These are phyloP conservation scores for Hypoxylon trugodes DNA, from an alignment of 495 filamentous ascomycete genomes.

Conservation along the genomic window DNA sequence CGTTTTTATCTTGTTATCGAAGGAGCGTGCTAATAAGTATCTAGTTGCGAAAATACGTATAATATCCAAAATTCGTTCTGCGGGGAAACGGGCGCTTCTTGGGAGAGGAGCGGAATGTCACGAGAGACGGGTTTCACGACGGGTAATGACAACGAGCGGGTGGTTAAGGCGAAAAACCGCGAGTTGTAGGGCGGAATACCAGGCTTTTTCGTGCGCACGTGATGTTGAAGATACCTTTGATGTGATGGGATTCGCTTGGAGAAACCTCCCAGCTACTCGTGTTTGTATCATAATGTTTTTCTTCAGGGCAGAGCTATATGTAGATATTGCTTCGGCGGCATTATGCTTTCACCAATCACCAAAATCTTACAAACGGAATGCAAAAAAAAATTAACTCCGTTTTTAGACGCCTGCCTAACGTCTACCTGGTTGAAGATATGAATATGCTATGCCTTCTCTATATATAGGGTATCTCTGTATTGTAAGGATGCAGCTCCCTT, in stretches of 20 bases:
- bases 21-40: constrained; percentile 11
- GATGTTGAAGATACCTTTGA: constrained; percentile 25
- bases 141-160: constrained; percentile 11
- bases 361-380: background rate
- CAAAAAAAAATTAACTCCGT: constrained; percentile 4
- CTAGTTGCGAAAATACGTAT: constrained; percentile 45
- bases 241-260: constrained; percentile 30
- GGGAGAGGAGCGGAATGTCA: constrained; percentile 12
- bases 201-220: background rate
- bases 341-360: constrained; percentile 2
- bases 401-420: constrained; percentile 27
- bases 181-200: background rate
- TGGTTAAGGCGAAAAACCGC: background rate
- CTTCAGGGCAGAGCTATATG: constrained; percentile 12
- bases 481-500: background rate
- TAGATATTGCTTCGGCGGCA: constrained; percentile 14
- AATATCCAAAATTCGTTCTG: constrained; percentile 19
- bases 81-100: constrained; percentile 5
- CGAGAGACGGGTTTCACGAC: constrained; percentile 33
- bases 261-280: constrained; percentile 5
- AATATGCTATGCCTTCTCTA: background rate
- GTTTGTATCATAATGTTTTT: constrained; percentile 26
- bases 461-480: constrained; percentile 19
- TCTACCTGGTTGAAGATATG: background rate
- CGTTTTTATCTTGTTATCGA: background rate